phyloP scores from a whole-genome alignment of 257 asterid species.

The Solanum piurae region DNA sequence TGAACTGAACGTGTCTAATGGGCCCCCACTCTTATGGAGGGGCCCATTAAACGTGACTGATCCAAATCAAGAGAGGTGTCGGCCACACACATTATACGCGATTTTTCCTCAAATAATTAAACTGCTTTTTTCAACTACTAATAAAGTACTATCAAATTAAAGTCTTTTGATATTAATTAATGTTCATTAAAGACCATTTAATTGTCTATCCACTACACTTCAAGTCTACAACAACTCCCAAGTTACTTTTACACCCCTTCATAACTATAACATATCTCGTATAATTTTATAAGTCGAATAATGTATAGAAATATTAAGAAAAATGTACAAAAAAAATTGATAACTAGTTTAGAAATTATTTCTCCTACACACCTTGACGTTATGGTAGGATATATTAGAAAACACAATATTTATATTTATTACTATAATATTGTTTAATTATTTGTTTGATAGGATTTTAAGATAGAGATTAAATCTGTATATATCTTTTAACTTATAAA shows the following conservation, averaged over 20 bases:
- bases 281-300: background rate
- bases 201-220: background rate
- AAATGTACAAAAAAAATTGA: too few species aligned
- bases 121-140: background rate
- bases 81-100: background rate
- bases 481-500: too few species aligned
- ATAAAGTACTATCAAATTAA: background rate
- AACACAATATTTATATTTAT: too few species aligned
- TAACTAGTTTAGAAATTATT: too few species aligned
- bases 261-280: accelerated
- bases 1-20: background rate
- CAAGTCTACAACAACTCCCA: background rate
- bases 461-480: background rate
- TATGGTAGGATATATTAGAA: too few species aligned
- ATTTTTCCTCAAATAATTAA: background rate
- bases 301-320: too few species aligned
- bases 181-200: background rate
- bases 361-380: too few species aligned
- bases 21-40: background rate
- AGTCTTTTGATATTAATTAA: background rate
- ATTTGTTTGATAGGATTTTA: too few species aligned
- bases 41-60: background rate
- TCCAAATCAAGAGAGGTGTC: background rate
- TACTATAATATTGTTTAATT: too few species aligned
- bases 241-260: background rate